Evolutionary conservation across 306 rosid species (phyloP), one percentile per base, ranked within the genome.

Genomic region (Sphenostylis stenocarpa): DNA sequence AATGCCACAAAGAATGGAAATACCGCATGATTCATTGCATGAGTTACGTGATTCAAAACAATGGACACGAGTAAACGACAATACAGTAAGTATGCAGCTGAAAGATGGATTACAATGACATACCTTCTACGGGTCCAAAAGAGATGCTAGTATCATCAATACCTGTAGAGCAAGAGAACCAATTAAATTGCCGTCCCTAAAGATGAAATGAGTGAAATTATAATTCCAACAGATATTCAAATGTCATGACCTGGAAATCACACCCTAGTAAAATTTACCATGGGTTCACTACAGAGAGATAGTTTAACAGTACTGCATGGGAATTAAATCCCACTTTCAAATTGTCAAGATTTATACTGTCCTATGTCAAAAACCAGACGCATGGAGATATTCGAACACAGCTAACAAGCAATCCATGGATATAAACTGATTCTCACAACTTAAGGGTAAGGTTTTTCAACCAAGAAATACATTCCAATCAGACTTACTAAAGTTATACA

Each of bases 71-170:
- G 24, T 8, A n/a, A 57, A 85, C 81, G 75, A 24, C 49, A 63
- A 77, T 36, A 73, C 4, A 82, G 75, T 48, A 76, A 67, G 41
- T 33, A 43, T 29, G 67, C 78, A 20, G 13, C 70, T 47, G 48
- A 49, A 57, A 70, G 61, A 39, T 53, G 33, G 48, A 77, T 60
- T 31, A 69, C 60, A 48, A 77, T 44, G 52, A 17, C 86, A 76
- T 94, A 94, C 97, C 98, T 91, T 94, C 98, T 57, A 94, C 94
- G 8, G 91, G 98, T 63, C 91, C 98, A 75, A 90, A 91, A 69
- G 97, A 83, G 68, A 94, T 92, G 88, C 82, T 81, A 76, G 91
- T 79, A 77, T 94, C 98, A 69, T 94, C 98, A 63, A 94, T 85
- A 84, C 94, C 98, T 94, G 91, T 53, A 81, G 43, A 69, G 39